Evolutionary conservation across 2,329 filamentous ascomycete genomes (phyloP).

Genomic region (Nemania abortiva): DNA sequence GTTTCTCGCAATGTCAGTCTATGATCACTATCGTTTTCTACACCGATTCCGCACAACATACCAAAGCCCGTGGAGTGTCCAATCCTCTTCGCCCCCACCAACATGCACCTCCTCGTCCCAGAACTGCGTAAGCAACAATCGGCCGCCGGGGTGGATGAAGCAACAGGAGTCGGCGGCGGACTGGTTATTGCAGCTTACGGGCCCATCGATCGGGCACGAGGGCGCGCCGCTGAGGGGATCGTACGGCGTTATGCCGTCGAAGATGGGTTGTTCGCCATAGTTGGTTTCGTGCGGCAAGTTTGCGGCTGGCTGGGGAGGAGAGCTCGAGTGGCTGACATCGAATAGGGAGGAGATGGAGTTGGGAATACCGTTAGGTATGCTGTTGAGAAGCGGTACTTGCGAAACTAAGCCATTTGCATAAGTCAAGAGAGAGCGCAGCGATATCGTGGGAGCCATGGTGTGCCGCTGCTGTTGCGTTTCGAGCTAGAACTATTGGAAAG

Average conservation of each 20-base stretch:
- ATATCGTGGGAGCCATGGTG: constrained; percentile 48
- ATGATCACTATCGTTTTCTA: background rate
- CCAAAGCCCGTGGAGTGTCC: constrained; percentile 61
- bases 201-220: constrained; percentile 57
- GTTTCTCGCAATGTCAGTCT: constrained; percentile 20
- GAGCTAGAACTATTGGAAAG: background rate
- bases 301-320: constrained; percentile 32
- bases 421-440: constrained; percentile 51
- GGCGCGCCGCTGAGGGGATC: constrained; percentile 54
- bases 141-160: constrained; percentile 57
- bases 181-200: constrained; percentile 57
- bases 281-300: constrained; percentile 29
- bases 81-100: constrained; percentile 57
- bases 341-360: constrained; percentile 41
- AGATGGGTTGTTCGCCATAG: constrained; percentile 8
- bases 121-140: constrained; percentile 59
- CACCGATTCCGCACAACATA: constrained; percentile 41
- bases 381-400: constrained; percentile 48
- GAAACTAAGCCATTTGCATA: constrained; percentile 53
- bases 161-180: constrained; percentile 57
- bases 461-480: background rate
- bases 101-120: constrained; percentile 58
- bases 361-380: constrained; percentile 43
- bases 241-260: constrained; percentile 49
- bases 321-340: constrained; percentile 16